Conservation (phyloP, 805 yeast species). For the Kuraishia piskuri region DNA sequence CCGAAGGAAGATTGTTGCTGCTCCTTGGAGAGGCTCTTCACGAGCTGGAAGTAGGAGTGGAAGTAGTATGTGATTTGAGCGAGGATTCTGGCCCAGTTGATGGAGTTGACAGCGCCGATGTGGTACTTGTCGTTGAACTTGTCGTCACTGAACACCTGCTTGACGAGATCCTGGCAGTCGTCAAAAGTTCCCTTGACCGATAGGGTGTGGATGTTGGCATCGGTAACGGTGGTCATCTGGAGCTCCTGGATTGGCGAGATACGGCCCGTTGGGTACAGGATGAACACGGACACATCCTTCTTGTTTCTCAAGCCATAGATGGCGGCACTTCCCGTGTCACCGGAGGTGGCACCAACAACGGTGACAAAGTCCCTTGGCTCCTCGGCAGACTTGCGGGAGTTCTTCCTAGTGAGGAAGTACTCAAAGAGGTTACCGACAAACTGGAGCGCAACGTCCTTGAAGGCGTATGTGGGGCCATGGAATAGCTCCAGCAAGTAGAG, state of each 20-base stretch:
- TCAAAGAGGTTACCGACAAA: slow-evolving; percentile 96
- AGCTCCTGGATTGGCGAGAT: slow-evolving; percentile 97
- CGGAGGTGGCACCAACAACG: slow-evolving; percentile 98
- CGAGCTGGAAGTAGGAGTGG: slow-evolving; percentile 76
- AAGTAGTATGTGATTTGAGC: slow-evolving; percentile 98
- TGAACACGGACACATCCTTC: slow-evolving; percentile 95
- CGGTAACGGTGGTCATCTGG: slow-evolving; percentile 96
- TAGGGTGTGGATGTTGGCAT: slow-evolving; percentile 86
- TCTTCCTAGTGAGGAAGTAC: slow-evolving; percentile 75
- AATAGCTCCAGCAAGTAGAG: slow-evolving; percentile 82
- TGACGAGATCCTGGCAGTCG: slow-evolving; percentile 96
- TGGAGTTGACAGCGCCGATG: slow-evolving; percentile 96
- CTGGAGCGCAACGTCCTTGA: slow-evolving; percentile 97
- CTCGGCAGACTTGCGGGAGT: slow-evolving; percentile 35
- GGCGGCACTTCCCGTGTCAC: slow-evolving; percentile 99
- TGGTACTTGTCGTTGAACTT: slow-evolving; percentile 86
- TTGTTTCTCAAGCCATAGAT: slow-evolving; percentile 96
- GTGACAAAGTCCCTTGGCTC: slow-evolving; percentile 73
- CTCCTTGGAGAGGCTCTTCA: slow-evolving; percentile 24
- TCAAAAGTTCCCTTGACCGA: slow-evolving; percentile 96
- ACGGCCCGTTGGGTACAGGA: slow-evolving; percentile 93
- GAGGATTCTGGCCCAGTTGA: slow-evolving; percentile 97
- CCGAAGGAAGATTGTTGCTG: slow-evolving; percentile 27
- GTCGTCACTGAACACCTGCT: slow-evolving; percentile 82
- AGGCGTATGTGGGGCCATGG: slow-evolving; percentile 99